Conservation (phyloP, 2,329 filamentous ascomycete genomes). For the Bipolaris victoriae region DNA sequence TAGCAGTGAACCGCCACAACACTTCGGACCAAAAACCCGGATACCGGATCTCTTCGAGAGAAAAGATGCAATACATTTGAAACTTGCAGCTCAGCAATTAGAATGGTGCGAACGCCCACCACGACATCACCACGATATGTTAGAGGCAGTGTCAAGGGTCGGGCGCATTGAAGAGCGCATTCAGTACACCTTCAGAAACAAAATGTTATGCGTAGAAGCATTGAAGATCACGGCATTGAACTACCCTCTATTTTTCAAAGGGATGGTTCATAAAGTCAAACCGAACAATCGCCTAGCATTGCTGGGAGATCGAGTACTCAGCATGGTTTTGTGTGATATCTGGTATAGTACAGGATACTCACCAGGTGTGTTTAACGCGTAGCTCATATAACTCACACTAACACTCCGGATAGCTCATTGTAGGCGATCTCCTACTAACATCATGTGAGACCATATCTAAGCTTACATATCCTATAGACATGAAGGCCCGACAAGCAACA, state of each 20-base stretch:
- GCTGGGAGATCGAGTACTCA: conserved; percentile 28
- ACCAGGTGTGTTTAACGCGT: conserved; percentile 5
- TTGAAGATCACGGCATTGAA: conserved; percentile 18
- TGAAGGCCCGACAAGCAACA: background rate
- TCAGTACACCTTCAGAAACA: conserved; percentile 32
- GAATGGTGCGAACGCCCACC: conserved; percentile 13
- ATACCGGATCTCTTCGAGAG: conserved; percentile 23
- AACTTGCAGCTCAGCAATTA: conserved; percentile 11
- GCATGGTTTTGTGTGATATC: conserved; percentile 20
- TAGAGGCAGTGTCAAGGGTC: conserved; percentile 24
- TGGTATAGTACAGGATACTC: conserved; percentile 26
- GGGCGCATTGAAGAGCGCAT: conserved; percentile 21
- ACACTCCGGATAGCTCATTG: conserved; percentile 13
- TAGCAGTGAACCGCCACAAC: conserved; percentile 2
- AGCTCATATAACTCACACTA: conserved; percentile 1
- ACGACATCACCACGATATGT: conserved; percentile 17
- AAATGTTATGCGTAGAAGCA: conserved; percentile 26
- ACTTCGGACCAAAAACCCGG: conserved; percentile 21
- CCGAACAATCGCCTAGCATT: conserved; percentile 31
- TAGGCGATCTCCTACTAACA: background rate
- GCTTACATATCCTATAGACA: background rate
- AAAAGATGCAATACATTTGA: conserved; percentile 20
- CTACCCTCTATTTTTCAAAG: conserved; percentile 25
- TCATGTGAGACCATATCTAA: background rate
- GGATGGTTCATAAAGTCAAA: conserved; percentile 7